These are phyloP conservation scores for Metschnikowia hibisci DNA, from an alignment of 805 yeast species.

Conservation along the genomic window DNA sequence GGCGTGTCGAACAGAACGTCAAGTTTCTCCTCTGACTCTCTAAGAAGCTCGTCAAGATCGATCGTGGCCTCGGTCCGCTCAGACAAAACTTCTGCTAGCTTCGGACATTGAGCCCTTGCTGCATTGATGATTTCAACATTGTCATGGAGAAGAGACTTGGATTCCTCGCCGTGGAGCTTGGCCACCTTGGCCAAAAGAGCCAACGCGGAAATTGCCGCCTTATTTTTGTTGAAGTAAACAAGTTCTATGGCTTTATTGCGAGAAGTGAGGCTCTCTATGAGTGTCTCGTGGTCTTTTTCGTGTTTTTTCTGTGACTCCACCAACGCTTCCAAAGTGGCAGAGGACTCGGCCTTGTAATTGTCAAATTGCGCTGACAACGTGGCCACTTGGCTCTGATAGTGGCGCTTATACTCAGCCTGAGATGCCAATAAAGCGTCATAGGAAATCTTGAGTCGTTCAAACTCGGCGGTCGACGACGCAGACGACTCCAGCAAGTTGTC, in stretches of 20 bases:
- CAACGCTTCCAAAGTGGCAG: constrained; percentile 33
- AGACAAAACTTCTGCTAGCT: constrained; percentile 28
- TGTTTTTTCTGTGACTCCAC: constrained; percentile 36
- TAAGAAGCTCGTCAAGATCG: constrained; percentile 33
- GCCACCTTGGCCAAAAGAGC: constrained; percentile 42
- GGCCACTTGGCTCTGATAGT: constrained; percentile 43
- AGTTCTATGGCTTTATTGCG: constrained; percentile 48
- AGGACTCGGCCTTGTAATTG: constrained; percentile 33
- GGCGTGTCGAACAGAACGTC: constrained; percentile 9
- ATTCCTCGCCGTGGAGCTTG: constrained; percentile 47
- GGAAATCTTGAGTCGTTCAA: constrained; percentile 51
- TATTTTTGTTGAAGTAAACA: constrained; percentile 46
- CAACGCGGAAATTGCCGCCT: constrained; percentile 40
- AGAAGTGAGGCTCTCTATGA: constrained; percentile 45
- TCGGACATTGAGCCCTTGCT: constrained; percentile 36
- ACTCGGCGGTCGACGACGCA: constrained; percentile 44
- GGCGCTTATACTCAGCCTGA: constrained; percentile 49
- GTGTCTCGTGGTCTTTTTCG: constrained; percentile 48
- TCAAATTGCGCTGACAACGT: constrained; percentile 36
- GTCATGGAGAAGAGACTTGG: constrained; percentile 41
- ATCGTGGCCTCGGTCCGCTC: constrained; percentile 26
- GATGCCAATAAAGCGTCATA: constrained; percentile 54
- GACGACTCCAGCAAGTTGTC: constrained; percentile 46
- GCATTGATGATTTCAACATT: constrained; percentile 43
- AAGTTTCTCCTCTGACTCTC: constrained; percentile 31